Conservation (phyloP, 106 monocot genomes). For the Allium sativum region DNA sequence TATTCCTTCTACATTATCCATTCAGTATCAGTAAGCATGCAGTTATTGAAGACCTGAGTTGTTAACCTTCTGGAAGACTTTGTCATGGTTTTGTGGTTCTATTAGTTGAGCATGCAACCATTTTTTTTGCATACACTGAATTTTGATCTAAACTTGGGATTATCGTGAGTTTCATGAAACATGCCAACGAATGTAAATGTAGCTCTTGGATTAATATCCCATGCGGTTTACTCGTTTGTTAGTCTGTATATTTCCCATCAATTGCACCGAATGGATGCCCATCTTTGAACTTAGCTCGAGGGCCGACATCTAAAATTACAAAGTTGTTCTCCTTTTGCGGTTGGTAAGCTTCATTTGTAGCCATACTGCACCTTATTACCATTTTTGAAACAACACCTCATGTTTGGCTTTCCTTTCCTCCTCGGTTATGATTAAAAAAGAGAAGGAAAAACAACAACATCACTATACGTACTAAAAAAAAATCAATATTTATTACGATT, state of each 20-base stretch:
- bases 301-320: constrained; percentile 87
- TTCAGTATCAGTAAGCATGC: no score
- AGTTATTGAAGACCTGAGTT: constrained; percentile 41
- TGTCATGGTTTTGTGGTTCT: constrained; percentile 77
- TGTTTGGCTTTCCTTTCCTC: constrained; percentile 87
- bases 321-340: constrained; percentile 89
- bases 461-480: not conserved
- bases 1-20: no score
- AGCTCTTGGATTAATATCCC: constrained; percentile 84
- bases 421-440: constrained; percentile 34
- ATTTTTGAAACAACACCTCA: constrained; percentile 55
- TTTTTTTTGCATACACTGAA: constrained; percentile 79
- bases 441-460: not conserved
- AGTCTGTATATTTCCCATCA: constrained; percentile 81
- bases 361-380: constrained; percentile 88
- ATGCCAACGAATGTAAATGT: constrained; percentile 94
- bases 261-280: constrained; percentile 76
- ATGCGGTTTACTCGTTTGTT: constrained; percentile 92
- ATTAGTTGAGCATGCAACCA: constrained; percentile 76
- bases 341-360: constrained; percentile 83
- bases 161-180: constrained; percentile 81
- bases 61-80: constrained; percentile 78
- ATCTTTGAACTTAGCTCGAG: constrained; percentile 83
- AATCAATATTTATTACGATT: not conserved
- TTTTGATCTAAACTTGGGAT: constrained; percentile 82